Conservation (phyloP, 1,284 basidiomycete species). For the Mycena sp. region DNA sequence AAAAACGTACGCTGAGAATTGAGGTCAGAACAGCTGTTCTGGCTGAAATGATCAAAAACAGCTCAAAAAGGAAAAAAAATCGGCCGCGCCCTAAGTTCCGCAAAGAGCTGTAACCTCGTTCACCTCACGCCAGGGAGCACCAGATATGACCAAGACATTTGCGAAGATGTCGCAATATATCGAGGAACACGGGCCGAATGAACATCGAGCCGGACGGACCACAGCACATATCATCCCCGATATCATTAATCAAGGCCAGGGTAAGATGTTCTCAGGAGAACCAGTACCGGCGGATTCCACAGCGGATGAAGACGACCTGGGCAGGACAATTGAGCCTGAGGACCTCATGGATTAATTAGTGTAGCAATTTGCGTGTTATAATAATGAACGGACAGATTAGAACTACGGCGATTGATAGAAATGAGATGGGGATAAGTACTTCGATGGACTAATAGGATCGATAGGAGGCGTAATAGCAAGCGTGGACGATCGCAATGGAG, state of each 20-base stretch:
- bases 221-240: neutral
- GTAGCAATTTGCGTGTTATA: neutral
- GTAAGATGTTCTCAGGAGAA: neutral
- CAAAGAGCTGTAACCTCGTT: too few species aligned
- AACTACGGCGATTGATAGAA: neutral
- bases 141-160: slow-evolving; percentile 6
- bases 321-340: neutral
- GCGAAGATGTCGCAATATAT: neutral
- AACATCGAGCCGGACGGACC: neutral
- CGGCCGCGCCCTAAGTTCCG: too few species aligned
- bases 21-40: too few species aligned
- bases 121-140: slow-evolving; percentile 5
- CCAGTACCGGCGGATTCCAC: neutral
- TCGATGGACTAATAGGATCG: neutral
- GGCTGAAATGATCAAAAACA: too few species aligned
- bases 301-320: neutral
- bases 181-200: neutral
- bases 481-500: too few species aligned
- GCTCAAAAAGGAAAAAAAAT: too few species aligned
- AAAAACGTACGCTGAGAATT: too few species aligned
- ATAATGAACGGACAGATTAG: neutral
- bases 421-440: neutral
- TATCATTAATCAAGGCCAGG: neutral
- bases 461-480: too few species aligned
- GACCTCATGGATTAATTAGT: neutral